These are phyloP conservation scores for Chlamydomonas sp. DNA, from an alignment of 139 green algal genomes.

Conservation along the genomic window DNA sequence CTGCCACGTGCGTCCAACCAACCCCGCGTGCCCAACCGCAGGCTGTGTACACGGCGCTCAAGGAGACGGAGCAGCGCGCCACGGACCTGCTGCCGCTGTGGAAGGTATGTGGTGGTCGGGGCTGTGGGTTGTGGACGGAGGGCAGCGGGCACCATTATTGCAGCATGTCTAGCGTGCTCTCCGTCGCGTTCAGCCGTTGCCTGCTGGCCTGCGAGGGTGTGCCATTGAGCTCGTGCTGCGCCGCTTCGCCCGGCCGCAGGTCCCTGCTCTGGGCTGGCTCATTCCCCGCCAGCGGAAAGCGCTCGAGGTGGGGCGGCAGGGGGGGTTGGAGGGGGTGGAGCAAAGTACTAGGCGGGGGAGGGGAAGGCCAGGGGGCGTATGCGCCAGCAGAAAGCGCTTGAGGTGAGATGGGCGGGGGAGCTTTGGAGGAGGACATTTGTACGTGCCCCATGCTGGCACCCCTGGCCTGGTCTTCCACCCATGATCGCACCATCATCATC, in stretches of 20 bases:
- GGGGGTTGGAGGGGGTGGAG: neutral
- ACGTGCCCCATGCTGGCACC: too few species aligned
- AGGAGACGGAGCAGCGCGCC: constrained; percentile 96
- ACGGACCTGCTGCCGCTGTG: constrained; percentile 97
- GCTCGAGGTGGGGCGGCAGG: constrained; percentile 71
- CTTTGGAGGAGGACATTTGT: too few species aligned
- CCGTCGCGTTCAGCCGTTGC: too few species aligned
- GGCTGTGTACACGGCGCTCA: constrained; percentile 98
- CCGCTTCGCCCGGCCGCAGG: constrained; percentile 18
- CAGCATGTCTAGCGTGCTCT: too few species aligned
- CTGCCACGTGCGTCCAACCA: neutral
- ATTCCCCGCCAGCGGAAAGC: constrained; percentile 84
- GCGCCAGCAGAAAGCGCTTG: neutral
- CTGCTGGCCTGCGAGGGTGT: too few species aligned
- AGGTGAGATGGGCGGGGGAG: too few species aligned
- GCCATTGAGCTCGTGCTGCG: too few species aligned
- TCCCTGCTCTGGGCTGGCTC: constrained; percentile 63
- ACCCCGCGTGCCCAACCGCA: constrained; percentile 23
- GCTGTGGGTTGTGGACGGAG: too few species aligned
- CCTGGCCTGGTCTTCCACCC: too few species aligned
- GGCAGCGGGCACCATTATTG: too few species aligned
- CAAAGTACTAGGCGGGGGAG: neutral
- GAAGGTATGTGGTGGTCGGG: constrained; percentile 71
- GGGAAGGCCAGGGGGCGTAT: neutral
- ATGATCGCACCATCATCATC: too few species aligned